A percentile compares a stretch with the other conserved stretches of the same genome.
Evolutionary conservation across 108 stramenopile genomes (phyloP).

Genomic region (Licmophora abbreviata): DNA sequence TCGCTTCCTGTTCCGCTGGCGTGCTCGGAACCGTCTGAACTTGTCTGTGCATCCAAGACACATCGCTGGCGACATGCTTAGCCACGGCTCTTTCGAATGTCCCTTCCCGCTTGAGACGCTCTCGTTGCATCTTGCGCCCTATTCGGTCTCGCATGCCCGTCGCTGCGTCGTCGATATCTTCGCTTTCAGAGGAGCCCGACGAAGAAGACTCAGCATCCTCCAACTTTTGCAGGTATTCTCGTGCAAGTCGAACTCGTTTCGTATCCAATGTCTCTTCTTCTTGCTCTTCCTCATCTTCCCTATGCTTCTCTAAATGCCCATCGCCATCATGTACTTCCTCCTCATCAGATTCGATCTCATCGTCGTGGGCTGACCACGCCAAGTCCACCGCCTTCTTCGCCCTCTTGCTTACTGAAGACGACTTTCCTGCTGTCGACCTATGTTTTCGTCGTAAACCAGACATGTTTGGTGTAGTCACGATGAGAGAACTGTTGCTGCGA

Average conservation of each 20-base stretch:
- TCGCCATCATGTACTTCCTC: too few relatives aligned
- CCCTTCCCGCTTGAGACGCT: constrained; percentile 63
- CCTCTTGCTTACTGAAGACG: too few relatives aligned
- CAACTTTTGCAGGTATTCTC: constrained; percentile 69
- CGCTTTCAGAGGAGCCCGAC: constrained; percentile 19
- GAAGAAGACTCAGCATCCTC: constrained; percentile 29
- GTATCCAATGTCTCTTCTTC: constrained; percentile 74
- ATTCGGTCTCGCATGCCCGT: constrained; percentile 26
- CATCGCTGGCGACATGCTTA: constrained; percentile 30
- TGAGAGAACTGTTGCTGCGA: too few relatives aligned
- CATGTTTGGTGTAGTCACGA: too few relatives aligned
- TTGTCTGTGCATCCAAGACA: constrained; percentile 23
- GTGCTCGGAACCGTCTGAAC: background rate
- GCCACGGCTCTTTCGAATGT: constrained; percentile 48
- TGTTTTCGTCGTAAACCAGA: too few relatives aligned
- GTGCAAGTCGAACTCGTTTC: constrained; percentile 69
- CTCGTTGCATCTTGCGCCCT: constrained; percentile 31
- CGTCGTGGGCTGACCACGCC: too few relatives aligned
- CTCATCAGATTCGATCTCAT: too few relatives aligned
- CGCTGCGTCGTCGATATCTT: constrained; percentile 20
- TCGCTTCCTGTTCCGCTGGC: constrained; percentile 14
- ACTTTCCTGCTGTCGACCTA: too few relatives aligned
- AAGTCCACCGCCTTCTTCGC: too few relatives aligned
- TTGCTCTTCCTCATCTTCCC: constrained; percentile 44
- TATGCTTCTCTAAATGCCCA: too few relatives aligned